Conservation (phyloP, 1,284 basidiomycete genomes). For the Puccinia novopanici region DNA sequence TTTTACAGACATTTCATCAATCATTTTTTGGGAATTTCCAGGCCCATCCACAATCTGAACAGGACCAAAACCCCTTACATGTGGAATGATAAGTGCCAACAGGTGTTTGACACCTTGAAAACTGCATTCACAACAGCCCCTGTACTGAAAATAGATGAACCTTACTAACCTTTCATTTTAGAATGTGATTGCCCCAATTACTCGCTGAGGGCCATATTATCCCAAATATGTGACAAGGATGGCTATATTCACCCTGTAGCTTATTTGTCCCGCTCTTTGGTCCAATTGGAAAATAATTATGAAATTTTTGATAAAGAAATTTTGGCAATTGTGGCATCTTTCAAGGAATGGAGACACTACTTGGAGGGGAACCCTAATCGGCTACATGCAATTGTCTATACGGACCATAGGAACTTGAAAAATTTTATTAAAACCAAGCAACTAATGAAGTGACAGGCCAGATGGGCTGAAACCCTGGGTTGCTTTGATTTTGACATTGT, state of each 20-base stretch:
- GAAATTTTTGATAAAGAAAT: neutral
- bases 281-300: neutral
- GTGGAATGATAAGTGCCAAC: no score
- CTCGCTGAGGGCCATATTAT: neutral
- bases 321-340: neutral
- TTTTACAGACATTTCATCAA: no score
- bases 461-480: neutral
- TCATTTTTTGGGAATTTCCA: no score
- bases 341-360: slow-evolving; percentile 9
- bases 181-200: neutral
- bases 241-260: neutral
- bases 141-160: no score
- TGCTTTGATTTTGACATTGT: no score
- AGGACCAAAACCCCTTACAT: no score
- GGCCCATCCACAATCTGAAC: no score
- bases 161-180: no score
- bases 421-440: neutral
- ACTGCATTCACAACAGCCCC: no score
- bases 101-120: no score
- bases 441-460: no score
- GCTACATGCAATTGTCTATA: neutral
- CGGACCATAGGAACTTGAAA: neutral
- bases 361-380: neutral
- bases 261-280: neutral
- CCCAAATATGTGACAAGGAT: neutral